phyloP scores from a whole-genome alignment of 768 basidiomycete genomes.

The Suillus lakei region DNA sequence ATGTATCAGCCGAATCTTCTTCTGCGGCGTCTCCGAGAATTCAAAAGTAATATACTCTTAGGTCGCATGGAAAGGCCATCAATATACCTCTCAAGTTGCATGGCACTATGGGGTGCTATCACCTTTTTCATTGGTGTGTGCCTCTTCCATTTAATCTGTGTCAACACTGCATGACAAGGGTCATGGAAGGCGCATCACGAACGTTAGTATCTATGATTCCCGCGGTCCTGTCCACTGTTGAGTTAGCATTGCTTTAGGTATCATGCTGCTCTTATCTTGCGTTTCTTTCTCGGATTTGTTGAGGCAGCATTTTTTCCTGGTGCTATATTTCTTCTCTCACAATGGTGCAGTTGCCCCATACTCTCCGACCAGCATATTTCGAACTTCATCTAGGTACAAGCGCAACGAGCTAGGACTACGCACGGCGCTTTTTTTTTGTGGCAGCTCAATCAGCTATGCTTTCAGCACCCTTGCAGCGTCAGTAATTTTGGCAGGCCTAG shows the following conservation, averaged over 20 bases:
- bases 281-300: conserved; percentile 77
- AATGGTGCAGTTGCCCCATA: conserved; percentile 47
- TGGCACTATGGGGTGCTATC: conserved; percentile 70
- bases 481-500: conserved; percentile 72
- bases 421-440: conserved; percentile 70
- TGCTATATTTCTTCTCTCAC: conserved; percentile 64
- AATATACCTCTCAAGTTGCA: conserved; percentile 62
- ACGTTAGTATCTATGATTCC: conserved; percentile 10
- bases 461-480: conserved; percentile 80
- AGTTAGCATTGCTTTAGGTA: conserved; percentile 45
- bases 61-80: conserved; percentile 69
- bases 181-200: conserved; percentile 41
- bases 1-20: conserved; percentile 27
- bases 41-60: conserved; percentile 66
- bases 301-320: conserved; percentile 69
- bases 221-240: conserved; percentile 11
- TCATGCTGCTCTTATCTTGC: conserved; percentile 59
- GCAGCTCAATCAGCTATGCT: conserved; percentile 76
- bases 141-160: conserved; percentile 3
- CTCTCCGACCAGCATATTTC: background rate
- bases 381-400: conserved; percentile 18
- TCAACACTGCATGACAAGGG: conserved; percentile 6
- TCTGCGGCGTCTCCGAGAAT: background rate
- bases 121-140: conserved; percentile 53
- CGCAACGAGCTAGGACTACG: conserved; percentile 68